Evolutionary conservation across 176 grass and related monocot species (phyloP).

Genomic region (Metroxylon sagu): DNA sequence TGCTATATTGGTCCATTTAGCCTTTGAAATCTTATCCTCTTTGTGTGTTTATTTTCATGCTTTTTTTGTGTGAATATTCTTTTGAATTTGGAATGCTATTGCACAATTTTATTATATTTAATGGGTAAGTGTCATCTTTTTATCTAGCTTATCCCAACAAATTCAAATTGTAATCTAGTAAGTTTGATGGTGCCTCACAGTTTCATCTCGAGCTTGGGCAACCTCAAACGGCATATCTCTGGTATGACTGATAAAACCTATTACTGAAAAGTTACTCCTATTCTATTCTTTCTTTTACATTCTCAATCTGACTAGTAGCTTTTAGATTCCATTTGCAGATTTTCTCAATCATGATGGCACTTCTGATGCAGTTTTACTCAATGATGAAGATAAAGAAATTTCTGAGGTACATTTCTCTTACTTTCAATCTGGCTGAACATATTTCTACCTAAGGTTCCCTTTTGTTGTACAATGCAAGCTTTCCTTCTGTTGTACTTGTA

Average conservation of each 20-base stretch:
- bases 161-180: too few species aligned
- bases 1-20: background rate
- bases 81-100: background rate
- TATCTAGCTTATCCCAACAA: too few species aligned
- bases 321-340: conserved; percentile 94
- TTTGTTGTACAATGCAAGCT: background rate
- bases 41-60: background rate
- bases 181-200: conserved; percentile 35
- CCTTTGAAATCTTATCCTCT: background rate
- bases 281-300: background rate
- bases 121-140: too few species aligned
- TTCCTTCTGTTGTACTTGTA: too few species aligned
- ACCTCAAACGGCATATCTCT: conserved; percentile 54
- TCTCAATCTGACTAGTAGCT: background rate
- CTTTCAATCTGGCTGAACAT: background rate
- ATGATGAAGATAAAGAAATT: conserved; percentile 44
- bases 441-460: background rate
- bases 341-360: conserved; percentile 67
- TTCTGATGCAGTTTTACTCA: conserved; percentile 43
- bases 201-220: conserved; percentile 73
- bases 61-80: background rate
- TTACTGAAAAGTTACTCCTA: background rate
- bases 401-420: conserved; percentile 44
- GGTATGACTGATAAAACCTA: conserved; percentile 28
- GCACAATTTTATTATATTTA: too few species aligned